Evolutionary conservation across 2,329 filamentous ascomycete genomes (phyloP), one percentile per base, ranked within the genome.

Genomic region (Phialemoniopsis sp.): DNA sequence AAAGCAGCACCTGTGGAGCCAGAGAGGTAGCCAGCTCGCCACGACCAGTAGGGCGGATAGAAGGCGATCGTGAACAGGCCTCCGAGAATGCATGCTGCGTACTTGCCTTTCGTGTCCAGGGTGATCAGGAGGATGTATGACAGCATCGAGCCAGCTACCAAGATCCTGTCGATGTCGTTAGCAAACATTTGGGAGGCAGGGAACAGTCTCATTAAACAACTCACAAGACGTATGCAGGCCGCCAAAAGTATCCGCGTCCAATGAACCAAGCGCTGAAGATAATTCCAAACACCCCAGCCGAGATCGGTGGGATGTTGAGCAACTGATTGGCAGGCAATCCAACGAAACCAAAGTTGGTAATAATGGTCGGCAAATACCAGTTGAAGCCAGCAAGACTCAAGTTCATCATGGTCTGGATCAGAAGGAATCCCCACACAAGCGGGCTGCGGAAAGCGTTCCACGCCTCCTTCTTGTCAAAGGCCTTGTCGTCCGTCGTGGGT

Each of bases 231-330:
- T 38, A 38, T 10, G 21, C n/a, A n/a, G 36, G 36, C n/a, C 36
- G 15, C 16, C 29, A 32, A 17, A 32, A n/a, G 19, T 38, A 38
- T 3, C 29, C 36, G 3, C 36, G 15, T 8, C 29, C 16, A 21
- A 38, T 38, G n/a, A 38, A 38, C 36, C 36, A 38, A 8, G 36
- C 36, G 12, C 16, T 32, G 19, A 38, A 38, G 5, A 32, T 19
- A 29, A 32, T 17, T 18, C 37, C 32, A 32, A 39, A 7, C n/a
- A 39, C 26, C 8, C 21, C 34, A 6, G 26, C 34, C n/a, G n/a
- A n/a, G n/a, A n/a, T n/a, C 1, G 66, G 66, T 0, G 67, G 66
- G n/a, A 70, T 66, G 41, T 68, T 67, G 8, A 70, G 56, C 5
- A 70, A 50, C 39, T 69, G 66, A 42, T 70, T 71, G 16, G 57